Evolutionary conservation across 2,329 filamentous ascomycete species (phyloP).

Genomic region (Fusarium proliferatum): DNA sequence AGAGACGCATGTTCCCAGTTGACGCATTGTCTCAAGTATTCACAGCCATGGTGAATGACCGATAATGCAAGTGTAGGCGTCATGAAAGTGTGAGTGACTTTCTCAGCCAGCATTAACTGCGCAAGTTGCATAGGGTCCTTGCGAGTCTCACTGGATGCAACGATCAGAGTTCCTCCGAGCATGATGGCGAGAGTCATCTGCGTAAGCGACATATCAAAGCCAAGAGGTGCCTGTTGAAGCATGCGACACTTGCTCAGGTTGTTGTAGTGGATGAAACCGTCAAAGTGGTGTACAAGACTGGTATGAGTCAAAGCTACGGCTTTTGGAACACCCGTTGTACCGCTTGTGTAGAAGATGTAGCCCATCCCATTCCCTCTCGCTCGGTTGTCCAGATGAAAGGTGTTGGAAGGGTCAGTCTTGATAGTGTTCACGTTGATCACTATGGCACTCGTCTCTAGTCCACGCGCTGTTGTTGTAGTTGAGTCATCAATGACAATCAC

Average conservation of each 20-base stretch:
- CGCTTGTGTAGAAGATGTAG: conserved; percentile 5
- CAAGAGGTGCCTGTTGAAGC: conserved; percentile 6
- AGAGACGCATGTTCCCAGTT: background rate
- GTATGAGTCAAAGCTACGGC: background rate
- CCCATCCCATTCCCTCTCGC: background rate
- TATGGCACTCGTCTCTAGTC: background rate
- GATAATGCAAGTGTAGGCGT: conserved; percentile 5
- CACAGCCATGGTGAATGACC: background rate
- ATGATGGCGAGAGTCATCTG: background rate
- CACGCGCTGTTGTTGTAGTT: background rate
- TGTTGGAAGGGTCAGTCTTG: background rate
- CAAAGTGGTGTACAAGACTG: background rate
- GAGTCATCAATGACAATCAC: background rate
- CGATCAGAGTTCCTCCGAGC: background rate
- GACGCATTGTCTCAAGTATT: background rate
- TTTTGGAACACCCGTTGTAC: conserved; percentile 4
- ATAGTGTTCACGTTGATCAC: background rate
- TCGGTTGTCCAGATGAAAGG: background rate
- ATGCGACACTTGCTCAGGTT: background rate
- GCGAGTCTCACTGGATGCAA: background rate
- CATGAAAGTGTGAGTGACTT: conserved; percentile 6
- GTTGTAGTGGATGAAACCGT: background rate
- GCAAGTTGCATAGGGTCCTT: background rate
- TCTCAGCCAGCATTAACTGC: conserved; percentile 3
- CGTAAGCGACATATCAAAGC: conserved; percentile 6